Base-by-base conservation (phyloP, 352 stramenopile species). In the Blastocystis sp. region DNA sequence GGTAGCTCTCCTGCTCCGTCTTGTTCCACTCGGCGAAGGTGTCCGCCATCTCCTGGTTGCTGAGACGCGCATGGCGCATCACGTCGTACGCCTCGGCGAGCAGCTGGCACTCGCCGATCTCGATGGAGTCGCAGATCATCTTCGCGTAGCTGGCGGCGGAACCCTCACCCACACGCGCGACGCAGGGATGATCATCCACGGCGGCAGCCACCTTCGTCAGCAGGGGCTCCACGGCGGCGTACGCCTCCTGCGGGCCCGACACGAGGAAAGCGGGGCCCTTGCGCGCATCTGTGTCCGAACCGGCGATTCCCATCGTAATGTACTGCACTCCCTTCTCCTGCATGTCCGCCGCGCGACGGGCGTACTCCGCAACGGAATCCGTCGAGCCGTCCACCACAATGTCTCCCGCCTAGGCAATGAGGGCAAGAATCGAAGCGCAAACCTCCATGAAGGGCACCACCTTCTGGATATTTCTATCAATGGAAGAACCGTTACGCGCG, bases 401-500 rank as follows among this genome's bases (percentile, higher is more conserved):
- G 28, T 34, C 28, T 34, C 28, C 28, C 28, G 28, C 28, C 28
- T 34, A 34, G 28, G 28, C 28, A 34, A 0, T 34, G 19, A 14
- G 60, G 14, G 7, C 2, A 60, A 56, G 17, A 19, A 60, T 34
- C 14, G 60, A 28, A 61, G 7, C 0, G 34, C 19, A 5, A n/a
- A 77, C 66, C 34, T 77, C 66, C 9, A 77, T 9, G 19, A 53
- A 53, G 4, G 66, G 66, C 19, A 53, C 14, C 53, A 77, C 45
- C 66, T 77, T 77, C 0, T 77, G 66, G 38, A 77, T 56, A 10
- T 77, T 77, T 4, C 66, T 34, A 77, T 77, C 66, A 60, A 77
- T 59, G 52, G 19, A 60, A 11, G 66, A 77, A 19, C 66, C 66
- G 11, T 34, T 34, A 17, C 34, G 21, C 1, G 66, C 66, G n/a